Evolutionary conservation across 2,329 filamentous ascomycete genomes (phyloP).

Genomic region (Trichoderma atrobrunneum): DNA sequence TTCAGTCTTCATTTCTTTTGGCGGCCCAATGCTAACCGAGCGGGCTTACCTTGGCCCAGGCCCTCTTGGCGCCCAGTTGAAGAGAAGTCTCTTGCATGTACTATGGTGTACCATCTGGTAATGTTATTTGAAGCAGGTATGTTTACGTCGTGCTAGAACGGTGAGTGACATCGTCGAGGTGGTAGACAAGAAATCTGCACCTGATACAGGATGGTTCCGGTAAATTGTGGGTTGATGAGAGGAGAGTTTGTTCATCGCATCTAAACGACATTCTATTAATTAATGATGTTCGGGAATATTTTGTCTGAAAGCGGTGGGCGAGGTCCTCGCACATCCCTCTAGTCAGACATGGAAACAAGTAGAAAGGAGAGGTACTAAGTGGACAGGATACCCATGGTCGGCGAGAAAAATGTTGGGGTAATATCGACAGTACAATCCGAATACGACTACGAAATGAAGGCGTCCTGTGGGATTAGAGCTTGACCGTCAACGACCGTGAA

Average conservation of each 20-base stretch:
- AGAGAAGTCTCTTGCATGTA: not conserved
- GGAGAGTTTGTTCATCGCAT: no score
- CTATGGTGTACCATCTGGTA: not conserved
- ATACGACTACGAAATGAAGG: not conserved
- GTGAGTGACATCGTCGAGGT: not conserved
- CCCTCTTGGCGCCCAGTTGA: not conserved
- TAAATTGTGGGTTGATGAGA: no score
- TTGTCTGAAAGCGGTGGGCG: not conserved
- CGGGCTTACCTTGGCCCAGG: not conserved
- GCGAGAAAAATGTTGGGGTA: not conserved
- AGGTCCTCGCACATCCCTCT: not conserved
- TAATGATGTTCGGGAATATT: not conserved
- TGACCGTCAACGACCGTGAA: not conserved
- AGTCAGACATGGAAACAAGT: not conserved
- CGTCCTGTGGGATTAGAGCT: not conserved
- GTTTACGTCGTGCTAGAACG: not conserved
- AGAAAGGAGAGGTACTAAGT: not conserved
- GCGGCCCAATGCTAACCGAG: not conserved
- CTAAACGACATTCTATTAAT: no score
- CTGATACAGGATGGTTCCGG: no score
- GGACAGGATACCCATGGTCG: not conserved
- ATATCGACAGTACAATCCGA: not conserved
- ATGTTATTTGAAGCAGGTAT: not conserved
- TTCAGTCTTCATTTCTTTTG: not conserved
- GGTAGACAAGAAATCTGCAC: accelerated